A percentile compares a stretch with the other conserved stretches of the same genome.
Evolutionary conservation across 352 stramenopile species (phyloP).

Genomic region (Lagenidium giganteum): DNA sequence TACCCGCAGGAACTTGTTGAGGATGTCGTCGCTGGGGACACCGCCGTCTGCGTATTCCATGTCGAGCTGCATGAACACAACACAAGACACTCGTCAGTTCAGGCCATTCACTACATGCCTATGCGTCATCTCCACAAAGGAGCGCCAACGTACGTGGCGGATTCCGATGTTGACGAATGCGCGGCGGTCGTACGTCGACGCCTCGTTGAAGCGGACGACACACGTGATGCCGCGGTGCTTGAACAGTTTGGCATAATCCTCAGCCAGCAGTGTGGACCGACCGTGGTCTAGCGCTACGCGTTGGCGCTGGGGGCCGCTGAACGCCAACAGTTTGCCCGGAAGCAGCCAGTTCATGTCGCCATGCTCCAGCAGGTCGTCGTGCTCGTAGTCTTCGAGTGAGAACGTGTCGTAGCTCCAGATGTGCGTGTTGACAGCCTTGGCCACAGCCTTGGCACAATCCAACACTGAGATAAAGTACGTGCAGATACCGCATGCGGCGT

Average conservation of each 20-base stretch:
- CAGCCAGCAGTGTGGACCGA: constrained; percentile 81
- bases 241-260: constrained; percentile 79
- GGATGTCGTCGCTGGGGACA: constrained; percentile 80
- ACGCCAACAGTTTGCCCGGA: constrained; percentile 90
- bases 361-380: constrained; percentile 90
- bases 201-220: constrained; percentile 95
- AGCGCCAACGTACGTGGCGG: constrained; percentile 69
- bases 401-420: constrained; percentile 36
- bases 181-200: constrained; percentile 89
- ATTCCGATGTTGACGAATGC: constrained; percentile 89
- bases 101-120: neutral
- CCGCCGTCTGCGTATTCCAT: constrained; percentile 94
- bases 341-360: constrained; percentile 96
- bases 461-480: constrained; percentile 91
- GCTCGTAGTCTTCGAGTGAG: constrained; percentile 88
- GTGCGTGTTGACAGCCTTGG: constrained; percentile 41
- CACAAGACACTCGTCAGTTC: neutral
- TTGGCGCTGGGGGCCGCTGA: constrained; percentile 89
- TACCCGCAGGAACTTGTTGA: constrained; percentile 78
- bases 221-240: constrained; percentile 31
- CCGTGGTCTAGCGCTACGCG: constrained; percentile 60
- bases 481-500: constrained; percentile 58
- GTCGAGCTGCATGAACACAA: constrained; percentile 43
- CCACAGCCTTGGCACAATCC: constrained; percentile 88
- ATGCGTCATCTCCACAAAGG: no score